Conservation (phyloP, 495 filamentous ascomycete species). For the Darksidea phi region DNA sequence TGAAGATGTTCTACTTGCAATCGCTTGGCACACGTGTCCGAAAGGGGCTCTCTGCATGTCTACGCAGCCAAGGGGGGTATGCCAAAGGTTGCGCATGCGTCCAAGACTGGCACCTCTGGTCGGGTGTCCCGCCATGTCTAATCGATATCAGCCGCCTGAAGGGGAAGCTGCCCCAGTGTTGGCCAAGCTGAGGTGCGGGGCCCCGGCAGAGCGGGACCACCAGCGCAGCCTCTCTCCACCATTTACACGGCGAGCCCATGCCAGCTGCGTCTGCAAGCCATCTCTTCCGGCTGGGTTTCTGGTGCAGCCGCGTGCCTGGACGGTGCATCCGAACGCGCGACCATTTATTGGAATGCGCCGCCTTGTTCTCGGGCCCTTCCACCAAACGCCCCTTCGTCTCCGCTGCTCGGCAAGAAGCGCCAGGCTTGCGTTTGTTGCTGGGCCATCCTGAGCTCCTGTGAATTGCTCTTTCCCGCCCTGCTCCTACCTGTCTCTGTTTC, state of each 20-base stretch:
- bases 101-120: neutral
- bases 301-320: neutral
- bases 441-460: neutral
- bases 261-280: neutral
- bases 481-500: neutral
- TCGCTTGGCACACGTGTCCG: neutral
- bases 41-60: neutral
- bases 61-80: neutral
- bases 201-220: neutral
- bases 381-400: neutral
- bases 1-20: conserved; percentile 2
- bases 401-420: neutral
- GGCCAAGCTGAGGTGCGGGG: neutral
- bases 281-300: neutral
- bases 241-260: neutral
- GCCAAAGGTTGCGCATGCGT: neutral
- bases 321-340: neutral
- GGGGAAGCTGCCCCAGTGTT: neutral
- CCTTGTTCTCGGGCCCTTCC: neutral
- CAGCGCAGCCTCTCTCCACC: neutral
- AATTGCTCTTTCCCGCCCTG: neutral
- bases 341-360: conserved; percentile 1
- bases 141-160: neutral
- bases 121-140: neutral
- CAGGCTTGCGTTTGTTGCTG: neutral